phyloP scores from a whole-genome alignment of 1,139 yeast species.

The Lodderomyces parapsilosis region DNA sequence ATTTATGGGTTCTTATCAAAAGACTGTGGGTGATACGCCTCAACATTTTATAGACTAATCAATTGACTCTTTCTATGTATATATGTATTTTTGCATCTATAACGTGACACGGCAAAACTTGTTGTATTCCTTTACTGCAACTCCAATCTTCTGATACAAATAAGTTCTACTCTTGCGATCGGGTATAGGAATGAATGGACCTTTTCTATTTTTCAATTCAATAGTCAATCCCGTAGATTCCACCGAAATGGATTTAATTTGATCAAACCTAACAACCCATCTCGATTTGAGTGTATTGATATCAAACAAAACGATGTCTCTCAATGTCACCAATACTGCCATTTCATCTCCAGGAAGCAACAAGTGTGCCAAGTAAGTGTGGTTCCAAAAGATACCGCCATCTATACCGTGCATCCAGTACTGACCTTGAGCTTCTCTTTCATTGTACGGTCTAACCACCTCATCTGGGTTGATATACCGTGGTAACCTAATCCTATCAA shows the following conservation, averaged over 20 bases:
- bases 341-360: slow-evolving; percentile 77
- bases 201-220: slow-evolving; percentile 58
- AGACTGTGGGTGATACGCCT: slow-evolving; percentile 14
- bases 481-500: slow-evolving; percentile 81
- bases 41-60: slow-evolving; percentile 10
- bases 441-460: slow-evolving; percentile 71
- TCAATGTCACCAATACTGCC: slow-evolving; percentile 75
- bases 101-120: slow-evolving; percentile 49
- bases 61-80: slow-evolving; percentile 6
- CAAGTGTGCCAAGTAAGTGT: slow-evolving; percentile 82
- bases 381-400: slow-evolving; percentile 74
- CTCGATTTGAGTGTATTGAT: slow-evolving; percentile 58
- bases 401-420: slow-evolving; percentile 83
- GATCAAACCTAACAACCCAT: slow-evolving; percentile 66
- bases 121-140: slow-evolving; percentile 81
- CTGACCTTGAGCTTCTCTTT: slow-evolving; percentile 90
- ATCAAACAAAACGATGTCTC: slow-evolving; percentile 65
- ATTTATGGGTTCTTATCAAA: slow-evolving; percentile 11
- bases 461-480: slow-evolving; percentile 70
- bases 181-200: slow-evolving; percentile 77
- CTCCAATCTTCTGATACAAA: slow-evolving; percentile 69
- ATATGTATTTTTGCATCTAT: slow-evolving; percentile 17
- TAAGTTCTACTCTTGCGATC: slow-evolving; percentile 63
- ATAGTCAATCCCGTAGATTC: slow-evolving; percentile 80
- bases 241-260: slow-evolving; percentile 65